These are phyloP conservation scores for Mycena latifolia DNA, from an alignment of 768 basidiomycete genomes.

Conservation along the genomic window DNA sequence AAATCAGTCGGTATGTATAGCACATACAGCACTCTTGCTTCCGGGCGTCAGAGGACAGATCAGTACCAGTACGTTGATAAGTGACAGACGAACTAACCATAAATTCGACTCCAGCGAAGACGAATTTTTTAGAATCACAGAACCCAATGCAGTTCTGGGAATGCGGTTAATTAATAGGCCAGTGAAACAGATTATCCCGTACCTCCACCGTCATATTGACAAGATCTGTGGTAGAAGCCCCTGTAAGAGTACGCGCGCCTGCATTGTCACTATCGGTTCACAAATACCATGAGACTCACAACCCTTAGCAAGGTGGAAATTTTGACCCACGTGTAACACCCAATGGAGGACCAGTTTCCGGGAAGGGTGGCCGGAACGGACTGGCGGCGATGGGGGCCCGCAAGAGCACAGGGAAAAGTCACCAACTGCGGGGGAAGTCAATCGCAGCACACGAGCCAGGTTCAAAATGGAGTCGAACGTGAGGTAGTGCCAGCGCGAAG, in stretches of 20 bases:
- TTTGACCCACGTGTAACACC: conserved; percentile 69
- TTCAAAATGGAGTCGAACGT: background rate
- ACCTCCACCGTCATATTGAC: conserved; percentile 71
- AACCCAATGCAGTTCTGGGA: conserved; percentile 55
- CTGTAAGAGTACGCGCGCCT: conserved; percentile 69
- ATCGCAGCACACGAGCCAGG: background rate
- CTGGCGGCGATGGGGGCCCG: conserved; percentile 49
- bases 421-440: background rate
- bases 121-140: conserved; percentile 59
- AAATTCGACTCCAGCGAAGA: conserved; percentile 81
- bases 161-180: background rate
- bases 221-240: conserved; percentile 57
- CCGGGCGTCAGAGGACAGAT: background rate
- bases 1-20: conserved; percentile 5
- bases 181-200: too few species aligned
- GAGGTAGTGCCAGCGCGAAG: background rate
- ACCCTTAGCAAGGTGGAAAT: background rate
- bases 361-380: conserved; percentile 60
- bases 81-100: conserved; percentile 39
- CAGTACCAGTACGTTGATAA: conserved; percentile 10
- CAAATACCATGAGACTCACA: background rate
- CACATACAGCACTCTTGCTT: conserved; percentile 69
- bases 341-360: conserved; percentile 65
- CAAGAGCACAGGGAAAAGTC: background rate
- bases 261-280: conserved; percentile 63